Evolutionary conservation across 306 rosid species (phyloP).

Genomic region (Parietaria judaica): DNA sequence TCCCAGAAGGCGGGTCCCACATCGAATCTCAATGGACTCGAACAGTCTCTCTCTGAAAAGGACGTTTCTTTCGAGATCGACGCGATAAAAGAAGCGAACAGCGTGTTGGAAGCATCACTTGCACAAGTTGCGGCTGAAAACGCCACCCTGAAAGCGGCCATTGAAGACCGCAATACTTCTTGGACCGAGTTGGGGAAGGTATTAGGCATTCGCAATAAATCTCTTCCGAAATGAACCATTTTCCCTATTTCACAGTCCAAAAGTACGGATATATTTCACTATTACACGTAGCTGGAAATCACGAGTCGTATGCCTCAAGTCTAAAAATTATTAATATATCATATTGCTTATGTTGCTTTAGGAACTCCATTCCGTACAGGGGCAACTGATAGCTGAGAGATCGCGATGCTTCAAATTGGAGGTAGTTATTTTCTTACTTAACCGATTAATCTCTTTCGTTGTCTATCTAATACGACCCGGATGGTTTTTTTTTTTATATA

Average conservation of each 20-base stretch:
- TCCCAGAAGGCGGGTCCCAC: slow-evolving; percentile 49
- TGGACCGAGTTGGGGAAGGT: slow-evolving; percentile 91
- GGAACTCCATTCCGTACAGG: slow-evolving; percentile 93
- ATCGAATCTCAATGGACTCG: slow-evolving; percentile 32
- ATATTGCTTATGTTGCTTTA: slow-evolving; percentile 27
- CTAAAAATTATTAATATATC: neutral
- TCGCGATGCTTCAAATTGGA: slow-evolving; percentile 92
- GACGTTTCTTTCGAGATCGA: slow-evolving; percentile 31
- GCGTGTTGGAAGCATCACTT: slow-evolving; percentile 46
- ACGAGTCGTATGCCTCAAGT: too few species aligned
- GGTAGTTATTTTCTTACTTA: slow-evolving; percentile 34
- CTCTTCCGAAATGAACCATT: slow-evolving; percentile 9
- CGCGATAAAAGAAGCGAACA: slow-evolving; percentile 54
- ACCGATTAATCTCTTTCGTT: neutral
- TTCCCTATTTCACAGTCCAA: too few species aligned
- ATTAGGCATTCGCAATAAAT: slow-evolving; percentile 6
- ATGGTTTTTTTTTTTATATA: too few species aligned
- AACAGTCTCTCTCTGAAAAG: slow-evolving; percentile 26
- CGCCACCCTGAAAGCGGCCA: slow-evolving; percentile 49
- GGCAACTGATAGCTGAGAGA: slow-evolving; percentile 84
- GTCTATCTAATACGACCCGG: neutral
- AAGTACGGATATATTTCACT: too few species aligned
- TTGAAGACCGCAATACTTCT: slow-evolving; percentile 57
- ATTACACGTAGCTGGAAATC: too few species aligned
- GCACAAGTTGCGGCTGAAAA: slow-evolving; percentile 54